These are phyloP conservation scores for Pleurotus tuber-regium DNA, from an alignment of 768 basidiomycete genomes.

Conservation along the genomic window DNA sequence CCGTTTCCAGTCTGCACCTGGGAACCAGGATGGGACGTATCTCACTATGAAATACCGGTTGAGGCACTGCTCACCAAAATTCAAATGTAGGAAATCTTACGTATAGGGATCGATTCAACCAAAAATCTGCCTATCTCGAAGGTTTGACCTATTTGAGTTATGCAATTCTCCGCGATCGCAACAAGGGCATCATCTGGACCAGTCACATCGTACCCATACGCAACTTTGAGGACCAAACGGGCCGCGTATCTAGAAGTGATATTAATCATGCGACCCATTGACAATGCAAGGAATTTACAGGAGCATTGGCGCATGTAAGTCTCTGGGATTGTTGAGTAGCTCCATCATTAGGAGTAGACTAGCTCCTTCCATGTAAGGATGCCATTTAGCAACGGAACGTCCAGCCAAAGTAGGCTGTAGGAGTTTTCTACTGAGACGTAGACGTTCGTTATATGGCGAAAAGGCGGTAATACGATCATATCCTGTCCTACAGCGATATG, in stretches of 20 bases:
- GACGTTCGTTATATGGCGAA: not conserved
- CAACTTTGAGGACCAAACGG: slow-evolving; percentile 10
- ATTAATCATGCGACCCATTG: too few species aligned
- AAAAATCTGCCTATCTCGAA: slow-evolving; percentile 12
- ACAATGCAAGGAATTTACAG: too few species aligned
- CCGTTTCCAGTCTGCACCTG: not conserved
- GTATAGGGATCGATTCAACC: slow-evolving; percentile 18
- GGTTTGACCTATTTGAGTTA: slow-evolving; percentile 14
- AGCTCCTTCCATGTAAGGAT: not conserved
- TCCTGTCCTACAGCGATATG: not conserved
- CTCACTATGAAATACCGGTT: not conserved
- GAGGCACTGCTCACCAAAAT: not conserved
- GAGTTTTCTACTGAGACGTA: not conserved
- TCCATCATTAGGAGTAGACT: not conserved
- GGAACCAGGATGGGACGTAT: not conserved
- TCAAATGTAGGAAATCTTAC: not conserved
- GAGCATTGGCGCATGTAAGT: too few species aligned
- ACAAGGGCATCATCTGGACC: slow-evolving; percentile 6
- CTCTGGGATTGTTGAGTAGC: not conserved
- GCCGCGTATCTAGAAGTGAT: not conserved
- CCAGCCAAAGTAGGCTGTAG: not conserved
- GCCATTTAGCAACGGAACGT: not conserved
- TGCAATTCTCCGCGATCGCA: slow-evolving; percentile 15
- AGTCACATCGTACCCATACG: slow-evolving; percentile 13
- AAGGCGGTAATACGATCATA: not conserved